phyloP scores from a whole-genome alignment of 305 asterid genomes.

The Fraxinus velutina region DNA sequence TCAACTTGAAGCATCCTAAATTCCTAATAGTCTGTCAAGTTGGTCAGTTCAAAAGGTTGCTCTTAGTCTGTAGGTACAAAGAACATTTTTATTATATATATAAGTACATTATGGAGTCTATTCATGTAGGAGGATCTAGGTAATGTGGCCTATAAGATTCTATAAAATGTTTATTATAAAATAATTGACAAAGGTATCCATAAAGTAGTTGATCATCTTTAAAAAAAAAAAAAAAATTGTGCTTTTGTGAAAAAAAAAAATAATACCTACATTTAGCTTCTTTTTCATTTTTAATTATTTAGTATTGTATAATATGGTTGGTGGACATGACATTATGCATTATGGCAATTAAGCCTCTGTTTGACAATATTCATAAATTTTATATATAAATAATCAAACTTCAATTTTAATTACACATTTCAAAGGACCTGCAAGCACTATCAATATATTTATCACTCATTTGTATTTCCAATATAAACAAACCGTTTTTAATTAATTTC shows the following conservation, averaged over 20 bases:
- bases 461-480: too few species aligned
- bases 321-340: not conserved
- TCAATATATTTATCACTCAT: too few species aligned
- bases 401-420: too few species aligned
- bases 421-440: too few species aligned
- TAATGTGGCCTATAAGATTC: constrained; percentile 26
- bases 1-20: not conserved
- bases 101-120: not conserved
- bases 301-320: not conserved
- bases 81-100: not conserved
- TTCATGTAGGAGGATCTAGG: constrained; percentile 34
- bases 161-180: constrained; percentile 3
- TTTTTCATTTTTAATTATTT: not conserved
- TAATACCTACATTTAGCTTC: not conserved
- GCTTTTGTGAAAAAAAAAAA: not conserved
- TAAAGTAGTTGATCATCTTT: not conserved
- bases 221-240: not conserved
- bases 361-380: not conserved
- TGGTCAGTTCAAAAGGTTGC: not conserved
- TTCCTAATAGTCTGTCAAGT: not conserved
- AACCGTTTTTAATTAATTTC: too few species aligned
- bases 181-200: not conserved
- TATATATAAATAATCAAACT: too few species aligned
- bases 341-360: not conserved
- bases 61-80: not conserved